Conservation (phyloP, 1,284 basidiomycete species). For the Quambalaria eucalypti region DNA sequence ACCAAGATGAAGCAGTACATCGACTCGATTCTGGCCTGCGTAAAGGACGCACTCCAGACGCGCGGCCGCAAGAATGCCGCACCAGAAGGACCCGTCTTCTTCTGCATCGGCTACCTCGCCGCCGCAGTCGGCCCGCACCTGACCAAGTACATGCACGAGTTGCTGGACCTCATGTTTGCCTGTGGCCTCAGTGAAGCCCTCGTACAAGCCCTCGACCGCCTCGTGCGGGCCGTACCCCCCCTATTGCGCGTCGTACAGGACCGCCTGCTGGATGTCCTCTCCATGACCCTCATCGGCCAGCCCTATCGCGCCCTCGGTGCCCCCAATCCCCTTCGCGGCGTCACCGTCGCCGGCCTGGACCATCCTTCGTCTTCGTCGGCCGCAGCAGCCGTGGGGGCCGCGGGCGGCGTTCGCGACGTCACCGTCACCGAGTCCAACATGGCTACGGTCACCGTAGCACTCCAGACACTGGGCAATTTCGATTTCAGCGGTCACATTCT, state of each 20-base stretch:
- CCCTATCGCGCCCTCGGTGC: slow-evolving; percentile 42
- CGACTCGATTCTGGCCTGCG: slow-evolving; percentile 79
- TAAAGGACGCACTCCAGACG: slow-evolving; percentile 76
- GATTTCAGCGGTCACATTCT: slow-evolving; percentile 81
- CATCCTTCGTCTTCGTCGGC: slow-evolving; percentile 3
- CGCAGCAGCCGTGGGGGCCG: slow-evolving; percentile 51
- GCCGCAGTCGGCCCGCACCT: slow-evolving; percentile 90
- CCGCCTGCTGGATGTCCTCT: slow-evolving; percentile 47
- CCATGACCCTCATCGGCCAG: slow-evolving; percentile 36
- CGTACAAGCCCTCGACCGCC: slow-evolving; percentile 72
- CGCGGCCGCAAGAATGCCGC: slow-evolving; percentile 79
- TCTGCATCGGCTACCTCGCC: slow-evolving; percentile 93
- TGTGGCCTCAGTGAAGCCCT: slow-evolving; percentile 87
- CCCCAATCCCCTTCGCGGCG: slow-evolving; percentile 13
- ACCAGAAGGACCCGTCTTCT: slow-evolving; percentile 93
- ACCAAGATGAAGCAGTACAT: slow-evolving; percentile 94
- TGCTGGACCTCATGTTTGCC: slow-evolving; percentile 91
- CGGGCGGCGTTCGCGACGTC: slow-evolving; percentile 41
- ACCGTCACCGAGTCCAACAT: background rate
- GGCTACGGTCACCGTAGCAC: slow-evolving; percentile 73
- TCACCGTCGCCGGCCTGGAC: slow-evolving; percentile 17
- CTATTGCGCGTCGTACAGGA: slow-evolving; percentile 87
- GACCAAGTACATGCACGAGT: slow-evolving; percentile 88
- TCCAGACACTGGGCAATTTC: slow-evolving; percentile 81
- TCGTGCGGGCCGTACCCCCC: slow-evolving; percentile 81